These are phyloP conservation scores for Coemansia nantahalensis DNA, from an alignment of 192 early-diverging fungal genomes.

Conservation along the genomic window DNA sequence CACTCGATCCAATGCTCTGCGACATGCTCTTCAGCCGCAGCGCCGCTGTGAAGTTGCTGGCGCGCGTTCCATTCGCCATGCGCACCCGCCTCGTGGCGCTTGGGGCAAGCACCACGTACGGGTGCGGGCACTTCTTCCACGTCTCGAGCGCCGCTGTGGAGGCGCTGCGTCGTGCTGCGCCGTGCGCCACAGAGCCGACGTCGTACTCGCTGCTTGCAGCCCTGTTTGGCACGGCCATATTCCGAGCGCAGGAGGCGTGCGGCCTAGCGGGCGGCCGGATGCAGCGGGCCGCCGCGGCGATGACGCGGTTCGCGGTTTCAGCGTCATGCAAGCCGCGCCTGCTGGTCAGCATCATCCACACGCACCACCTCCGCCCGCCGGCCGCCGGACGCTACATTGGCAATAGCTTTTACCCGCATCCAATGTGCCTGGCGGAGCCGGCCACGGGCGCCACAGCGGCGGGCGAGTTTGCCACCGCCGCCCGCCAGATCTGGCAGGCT, in stretches of 20 bases:
- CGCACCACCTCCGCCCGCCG: conserved; percentile 8
- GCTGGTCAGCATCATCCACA: conserved; percentile 26
- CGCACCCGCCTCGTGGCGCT: conserved; percentile 15
- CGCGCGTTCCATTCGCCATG: conserved; percentile 10
- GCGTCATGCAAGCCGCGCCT: neutral
- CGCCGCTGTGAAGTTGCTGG: conserved; percentile 1
- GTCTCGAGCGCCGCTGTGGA: conserved; percentile 14
- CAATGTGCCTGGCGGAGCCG: neutral
- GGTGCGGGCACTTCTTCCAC: conserved; percentile 26
- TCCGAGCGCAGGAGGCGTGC: conserved; percentile 5
- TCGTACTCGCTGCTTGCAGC: conserved; percentile 30
- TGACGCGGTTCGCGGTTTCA: neutral
- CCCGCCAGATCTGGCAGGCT: conserved; percentile 1
- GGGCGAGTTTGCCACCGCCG: conserved; percentile 7
- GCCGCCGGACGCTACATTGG: conserved; percentile 20
- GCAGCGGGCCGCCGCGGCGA: neutral
- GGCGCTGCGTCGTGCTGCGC: conserved; percentile 5
- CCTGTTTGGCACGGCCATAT: conserved; percentile 17
- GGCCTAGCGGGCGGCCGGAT: neutral
- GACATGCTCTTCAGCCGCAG: conserved; percentile 6
- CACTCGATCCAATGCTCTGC: conserved; percentile 2
- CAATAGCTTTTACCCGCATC: conserved; percentile 21
- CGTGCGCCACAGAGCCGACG: neutral
- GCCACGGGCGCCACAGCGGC: neutral
- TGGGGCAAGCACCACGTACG: conserved; percentile 6